These are phyloP conservation scores for Hanseniaspora jakobsenii DNA, from an alignment of 805 yeast species.

Conservation along the genomic window DNA sequence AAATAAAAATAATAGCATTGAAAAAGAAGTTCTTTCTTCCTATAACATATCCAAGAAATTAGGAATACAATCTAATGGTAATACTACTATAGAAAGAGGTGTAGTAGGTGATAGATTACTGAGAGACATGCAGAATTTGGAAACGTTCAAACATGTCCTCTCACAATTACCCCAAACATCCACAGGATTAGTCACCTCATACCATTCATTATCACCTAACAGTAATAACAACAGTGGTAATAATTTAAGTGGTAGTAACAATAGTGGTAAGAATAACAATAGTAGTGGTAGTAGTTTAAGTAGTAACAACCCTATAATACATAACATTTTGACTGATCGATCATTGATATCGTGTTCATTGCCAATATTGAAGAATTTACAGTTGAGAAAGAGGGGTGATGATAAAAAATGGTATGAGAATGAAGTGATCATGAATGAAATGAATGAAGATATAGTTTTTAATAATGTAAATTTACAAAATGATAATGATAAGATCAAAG, in stretches of 20 bases:
- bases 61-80: too few relatives aligned
- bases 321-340: slow-evolving; percentile 82
- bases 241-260: background rate
- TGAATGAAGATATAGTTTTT: too few relatives aligned
- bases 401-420: slow-evolving; percentile 21
- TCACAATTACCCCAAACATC: slow-evolving; percentile 44
- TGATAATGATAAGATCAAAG: slow-evolving; percentile 4
- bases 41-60: too few relatives aligned
- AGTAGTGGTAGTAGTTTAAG: background rate
- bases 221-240: too few relatives aligned
- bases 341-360: slow-evolving; percentile 83
- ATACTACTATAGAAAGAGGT: too few relatives aligned
- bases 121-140: slow-evolving; percentile 60
- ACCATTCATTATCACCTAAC: slow-evolving; percentile 62
- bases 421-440: too few relatives aligned
- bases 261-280: too few relatives aligned
- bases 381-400: slow-evolving; percentile 3
- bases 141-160: slow-evolving; percentile 45
- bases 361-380: slow-evolving; percentile 43
- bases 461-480: slow-evolving; percentile 4
- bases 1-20: too few relatives aligned
- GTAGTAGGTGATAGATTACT: too few relatives aligned
- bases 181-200: slow-evolving; percentile 81
- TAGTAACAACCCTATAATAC: slow-evolving; percentile 66
- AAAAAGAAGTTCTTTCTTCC: too few relatives aligned